Base-by-base conservation (phyloP, 1,284 basidiomycete species). In the Cutaneotrichosporon daszewskae region DNA sequence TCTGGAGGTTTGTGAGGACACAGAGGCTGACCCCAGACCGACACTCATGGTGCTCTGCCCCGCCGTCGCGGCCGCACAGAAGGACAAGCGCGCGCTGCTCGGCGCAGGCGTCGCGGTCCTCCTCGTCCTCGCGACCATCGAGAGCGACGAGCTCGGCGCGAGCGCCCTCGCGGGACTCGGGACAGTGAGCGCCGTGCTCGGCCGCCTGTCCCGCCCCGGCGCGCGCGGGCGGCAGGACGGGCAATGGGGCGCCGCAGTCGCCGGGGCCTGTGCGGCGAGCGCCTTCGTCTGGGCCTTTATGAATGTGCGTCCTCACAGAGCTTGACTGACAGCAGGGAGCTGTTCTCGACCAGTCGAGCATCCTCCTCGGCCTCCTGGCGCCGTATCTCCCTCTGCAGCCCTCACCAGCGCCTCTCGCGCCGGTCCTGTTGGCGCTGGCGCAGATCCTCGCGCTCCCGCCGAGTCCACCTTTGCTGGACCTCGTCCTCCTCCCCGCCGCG, bases 391-490 rank as follows among this genome's bases (percentile, higher is more conserved):
- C 23, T 12, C 11, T 24, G 3, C 32, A 3, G 20, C 23, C 20
- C 20, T 34, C 20, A 34, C 20, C 32, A n/a, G n/a, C n/a, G 12
- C 57, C 14, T 14, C 45, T n/a, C n/a, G n/a, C n/a, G n/a, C n/a
- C n/a, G n/a, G 32, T 31, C 16, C 32, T 25, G 18, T 52, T 61
- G 7, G 51, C 60, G 14, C 45, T 59, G 18, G 45, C 61, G n/a
- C 60, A 65, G 42, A 54, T 58, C 26, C 64, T 68, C 42, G 61
- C 60, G 8, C 33, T 68, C 4, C 60, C 57, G 11, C 66, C 66
- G 4, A 20, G 42, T 12, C 61, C 64, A 1, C 37, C 52, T 0
- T 20, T 28, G 2, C 18, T 54, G 16, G 64, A 66, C 42, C 33
- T 54, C 2, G 29, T 60, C 9, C 39, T 62, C 23, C 31, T 61